phyloP scores from a whole-genome alignment of 306 rosid species.

The Cicer pinnatifidum region DNA sequence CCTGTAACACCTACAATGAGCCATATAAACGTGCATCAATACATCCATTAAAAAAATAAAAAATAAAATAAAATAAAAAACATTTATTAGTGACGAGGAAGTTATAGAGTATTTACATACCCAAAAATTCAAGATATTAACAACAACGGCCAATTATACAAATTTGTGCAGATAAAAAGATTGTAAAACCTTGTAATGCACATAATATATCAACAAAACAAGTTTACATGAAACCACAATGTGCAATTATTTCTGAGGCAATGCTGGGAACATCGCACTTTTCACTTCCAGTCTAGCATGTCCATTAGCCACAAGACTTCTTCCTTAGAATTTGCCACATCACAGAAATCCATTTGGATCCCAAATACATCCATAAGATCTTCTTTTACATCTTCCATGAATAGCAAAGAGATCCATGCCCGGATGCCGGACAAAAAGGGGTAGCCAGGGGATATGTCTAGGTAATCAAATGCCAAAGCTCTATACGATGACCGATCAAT shows the following conservation, averaged over 20 bases:
- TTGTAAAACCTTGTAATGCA: background rate
- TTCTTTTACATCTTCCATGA: constrained; percentile 73
- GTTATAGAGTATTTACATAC: constrained; percentile 38
- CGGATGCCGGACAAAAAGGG: constrained; percentile 79
- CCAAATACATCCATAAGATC: constrained; percentile 80
- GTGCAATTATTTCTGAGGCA: constrained; percentile 14
- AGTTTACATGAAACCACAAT: constrained; percentile 33
- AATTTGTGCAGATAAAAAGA: constrained; percentile 12
- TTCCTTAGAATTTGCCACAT: constrained; percentile 84
- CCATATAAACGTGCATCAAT: background rate
- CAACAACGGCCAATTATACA: constrained; percentile 26
- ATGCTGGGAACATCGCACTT: constrained; percentile 31
- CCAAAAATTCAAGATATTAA: constrained; percentile 20
- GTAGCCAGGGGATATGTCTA: constrained; percentile 76
- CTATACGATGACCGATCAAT: constrained; percentile 71
- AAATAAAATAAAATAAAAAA: background rate
- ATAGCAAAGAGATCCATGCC: constrained; percentile 92
- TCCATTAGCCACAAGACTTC: constrained; percentile 91
- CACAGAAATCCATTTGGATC: constrained; percentile 92
- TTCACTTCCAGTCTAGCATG: constrained; percentile 95
- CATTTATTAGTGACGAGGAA: constrained; percentile 16
- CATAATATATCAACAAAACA: constrained; percentile 10
- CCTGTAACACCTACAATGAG: background rate
- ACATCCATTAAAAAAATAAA: background rate
- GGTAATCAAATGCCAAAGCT: constrained; percentile 88